Conservation (phyloP, 768 basidiomycete species). For the Mycena maculata region DNA sequence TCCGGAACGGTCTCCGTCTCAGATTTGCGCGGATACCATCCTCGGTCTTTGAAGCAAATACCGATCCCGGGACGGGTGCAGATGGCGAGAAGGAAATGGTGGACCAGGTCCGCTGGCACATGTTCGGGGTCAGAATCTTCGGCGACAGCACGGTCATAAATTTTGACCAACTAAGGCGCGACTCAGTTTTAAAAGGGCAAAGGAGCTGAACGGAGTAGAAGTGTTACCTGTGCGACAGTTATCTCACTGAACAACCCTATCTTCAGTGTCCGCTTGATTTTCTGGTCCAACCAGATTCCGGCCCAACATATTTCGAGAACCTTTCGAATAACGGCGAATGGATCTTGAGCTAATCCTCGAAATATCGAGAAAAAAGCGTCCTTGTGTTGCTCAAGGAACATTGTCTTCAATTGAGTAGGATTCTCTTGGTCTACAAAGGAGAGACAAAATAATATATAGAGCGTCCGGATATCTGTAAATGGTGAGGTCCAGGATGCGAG, state of each 20-base stretch:
- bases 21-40: slow-evolving; percentile 83
- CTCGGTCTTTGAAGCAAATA: slow-evolving; percentile 88
- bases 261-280: slow-evolving; percentile 77
- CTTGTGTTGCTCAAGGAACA: slow-evolving; percentile 78
- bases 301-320: slow-evolving; percentile 83
- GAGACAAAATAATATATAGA: slow-evolving; percentile 78
- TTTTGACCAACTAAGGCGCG: slow-evolving; percentile 69
- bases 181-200: background rate
- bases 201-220: background rate
- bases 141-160: slow-evolving; percentile 71
- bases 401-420: slow-evolving; percentile 63
- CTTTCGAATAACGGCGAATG: slow-evolving; percentile 67
- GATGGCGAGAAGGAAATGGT: slow-evolving; percentile 89
- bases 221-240: slow-evolving; percentile 70
- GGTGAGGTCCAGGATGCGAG: slow-evolving; percentile 8
- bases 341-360: slow-evolving; percentile 76
- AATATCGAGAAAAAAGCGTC: slow-evolving; percentile 76
- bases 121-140: slow-evolving; percentile 64
- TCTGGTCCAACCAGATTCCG: slow-evolving; percentile 79
- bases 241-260: slow-evolving; percentile 77
- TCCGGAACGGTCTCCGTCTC: slow-evolving; percentile 58
- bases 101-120: slow-evolving; percentile 80
- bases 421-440: slow-evolving; percentile 71
- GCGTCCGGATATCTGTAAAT: slow-evolving; percentile 78
- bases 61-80: slow-evolving; percentile 86